Base-by-base conservation (phyloP, 2,329 filamentous ascomycete species). In the Microthyrium microscopicum region DNA sequence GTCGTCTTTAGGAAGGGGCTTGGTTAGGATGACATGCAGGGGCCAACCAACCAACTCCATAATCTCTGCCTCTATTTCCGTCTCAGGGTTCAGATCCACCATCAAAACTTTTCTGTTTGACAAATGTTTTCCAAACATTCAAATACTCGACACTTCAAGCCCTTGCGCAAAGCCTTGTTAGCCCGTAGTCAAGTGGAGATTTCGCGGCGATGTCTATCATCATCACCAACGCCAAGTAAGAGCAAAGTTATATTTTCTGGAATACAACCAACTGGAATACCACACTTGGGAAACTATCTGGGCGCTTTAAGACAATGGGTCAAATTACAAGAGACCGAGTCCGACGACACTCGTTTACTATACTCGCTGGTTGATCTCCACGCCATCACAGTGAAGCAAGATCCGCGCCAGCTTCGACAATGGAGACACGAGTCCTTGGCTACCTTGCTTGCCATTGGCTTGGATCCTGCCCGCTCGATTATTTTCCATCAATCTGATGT, bases 311-410 rank as follows among this genome's bases (percentile, higher is more conserved):
- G 73, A 32, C 73, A 83, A 63, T 98, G 89, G 89, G 77, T 79
- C 29, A 65, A 67, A 39, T 63, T 94, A 5, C 87, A 98, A 43
- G 61, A 83, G 39, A 60, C 67, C 24, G 62, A 72, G 0, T 42
- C 58, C 0, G 50, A 63, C 2, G 59, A 58, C 4, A 70, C 73
- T 8, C 75, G 66, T 37, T 61, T 93, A 15, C 58, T 91, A 19
- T 98, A 78, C 57, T 92, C 79, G 1, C 70, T 98, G 34, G 89
- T 93, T 33, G 89, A 98, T 54, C 64, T 95, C 15, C 89, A 98
- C 56, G 87, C 89, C 40, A 78, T 98, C 47, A 98, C 89, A 0
- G 58, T 77, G 40, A 72, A 73, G 5, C 80, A 87, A 51, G 57
- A 77, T 22, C 64, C 73, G 1, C 53, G 53, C 2, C 55, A 66